These are phyloP conservation scores for Paraconiothyrium brasiliense DNA, from an alignment of 2,329 filamentous ascomycete genomes.

Conservation along the genomic window DNA sequence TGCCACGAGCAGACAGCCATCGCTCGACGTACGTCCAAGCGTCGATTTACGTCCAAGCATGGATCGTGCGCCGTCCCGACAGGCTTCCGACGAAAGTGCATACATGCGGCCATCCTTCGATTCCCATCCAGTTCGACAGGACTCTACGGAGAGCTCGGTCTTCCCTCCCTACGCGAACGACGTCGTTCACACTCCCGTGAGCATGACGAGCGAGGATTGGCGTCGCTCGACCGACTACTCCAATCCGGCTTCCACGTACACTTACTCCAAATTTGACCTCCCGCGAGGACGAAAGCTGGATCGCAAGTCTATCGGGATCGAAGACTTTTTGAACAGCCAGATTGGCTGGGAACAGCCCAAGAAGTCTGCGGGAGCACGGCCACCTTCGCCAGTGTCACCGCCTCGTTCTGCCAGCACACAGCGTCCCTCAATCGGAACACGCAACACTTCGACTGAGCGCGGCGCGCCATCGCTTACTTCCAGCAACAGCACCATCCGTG, in stretches of 20 bases:
- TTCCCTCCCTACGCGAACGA: constrained; percentile 72
- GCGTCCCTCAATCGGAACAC: constrained; percentile 31
- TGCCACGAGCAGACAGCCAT: constrained; percentile 68
- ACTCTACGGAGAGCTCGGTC: constrained; percentile 57
- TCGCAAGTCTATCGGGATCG: constrained; percentile 58
- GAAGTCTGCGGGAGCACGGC: constrained; percentile 30
- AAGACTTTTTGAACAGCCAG: constrained; percentile 56
- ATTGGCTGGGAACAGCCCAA: constrained; percentile 69
- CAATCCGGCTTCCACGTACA: constrained; percentile 75
- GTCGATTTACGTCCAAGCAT: constrained; percentile 47
- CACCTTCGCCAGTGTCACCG: constrained; percentile 52
- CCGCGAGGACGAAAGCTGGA: constrained; percentile 84
- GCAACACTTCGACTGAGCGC: constrained; percentile 32
- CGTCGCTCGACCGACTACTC: constrained; percentile 63
- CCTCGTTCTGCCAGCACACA: constrained; percentile 47
- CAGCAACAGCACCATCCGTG: constrained; percentile 57
- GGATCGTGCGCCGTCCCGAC: constrained; percentile 45
- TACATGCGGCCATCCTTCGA: constrained; percentile 52
- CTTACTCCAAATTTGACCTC: constrained; percentile 84
- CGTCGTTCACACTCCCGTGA: constrained; percentile 73
- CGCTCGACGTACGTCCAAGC: constrained; percentile 45
- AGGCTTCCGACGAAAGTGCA: constrained; percentile 48
- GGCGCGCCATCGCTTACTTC: constrained; percentile 49
- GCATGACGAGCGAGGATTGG: constrained; percentile 76
- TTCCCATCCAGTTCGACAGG: constrained; percentile 48